Base-by-base conservation (phyloP, 2,329 filamentous ascomycete species). In the Cercospora sesami region DNA sequence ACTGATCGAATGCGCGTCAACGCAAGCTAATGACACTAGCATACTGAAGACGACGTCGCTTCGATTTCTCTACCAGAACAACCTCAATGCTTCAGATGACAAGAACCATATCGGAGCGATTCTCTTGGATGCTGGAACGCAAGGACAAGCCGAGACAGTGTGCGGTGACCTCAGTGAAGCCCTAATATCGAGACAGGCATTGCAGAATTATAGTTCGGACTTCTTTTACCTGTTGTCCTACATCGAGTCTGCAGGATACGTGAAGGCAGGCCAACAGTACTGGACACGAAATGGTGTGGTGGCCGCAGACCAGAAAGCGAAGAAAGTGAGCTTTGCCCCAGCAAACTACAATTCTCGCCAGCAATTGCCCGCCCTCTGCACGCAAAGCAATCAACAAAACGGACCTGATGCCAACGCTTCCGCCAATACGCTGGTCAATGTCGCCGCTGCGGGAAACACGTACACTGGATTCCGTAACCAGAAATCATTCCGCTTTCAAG, bases 41-140 rank as follows among this genome's bases (percentile, higher is more conserved):
- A 5, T 63, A 31, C 45, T 63, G 16, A 39, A 42, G 18, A 39
- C 39, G 16, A 63, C 61, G n/a, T 63, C 61, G 30, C 45, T 63
- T 9, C 61, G 45, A 0, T 76, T 86, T 6, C 73, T 86, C 8
- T 86, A 83, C 68, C 84, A 86, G 72, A 86, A 86, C 75, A 86
- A 86, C 48, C 77, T 86, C 26, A 87, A 87, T 72, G 79, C 77
- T 7, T 83, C 83, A 0, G 84, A 87, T 68, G 83, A 86, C 75
- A 77, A 74, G 28, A 86, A 86, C 69, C 85, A 86, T 72, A 77
- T 84, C 18, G 81, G 84, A 10, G 84, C 84, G 3, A 81, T 86
- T 53, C 75, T 86, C 7, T 76, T 86, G 51, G 84, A 84, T 64
- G 76, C 81, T 3, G 75, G 81, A 60, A 72, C 76, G 6, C 77